Conservation (phyloP, 345 rosid genomes). For the Corchorus capsularis region DNA sequence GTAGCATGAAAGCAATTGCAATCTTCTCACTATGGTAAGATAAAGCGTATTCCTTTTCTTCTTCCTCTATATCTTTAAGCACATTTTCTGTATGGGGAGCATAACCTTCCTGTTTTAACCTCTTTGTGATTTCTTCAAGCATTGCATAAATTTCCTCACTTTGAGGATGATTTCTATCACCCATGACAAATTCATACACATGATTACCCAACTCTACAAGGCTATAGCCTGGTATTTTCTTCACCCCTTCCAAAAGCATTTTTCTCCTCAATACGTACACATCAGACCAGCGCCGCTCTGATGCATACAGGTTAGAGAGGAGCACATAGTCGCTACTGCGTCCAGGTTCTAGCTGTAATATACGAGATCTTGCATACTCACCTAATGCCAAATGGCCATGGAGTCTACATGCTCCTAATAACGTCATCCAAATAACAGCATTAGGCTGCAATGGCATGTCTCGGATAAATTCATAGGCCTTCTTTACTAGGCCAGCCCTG, state of each 20-base stretch:
- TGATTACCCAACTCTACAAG: constrained; percentile 71
- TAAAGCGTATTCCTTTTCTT: constrained; percentile 74
- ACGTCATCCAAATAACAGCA: constrained; percentile 78
- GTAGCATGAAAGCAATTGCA: constrained; percentile 77
- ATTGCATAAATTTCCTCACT: constrained; percentile 50
- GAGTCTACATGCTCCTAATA: constrained; percentile 69
- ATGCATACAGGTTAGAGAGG: constrained; percentile 80
- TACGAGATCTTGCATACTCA: constrained; percentile 53
- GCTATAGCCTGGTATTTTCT: constrained; percentile 73
- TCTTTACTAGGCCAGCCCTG: constrained; percentile 70
- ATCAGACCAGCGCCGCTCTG: constrained; percentile 71
- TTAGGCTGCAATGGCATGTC: constrained; percentile 69
- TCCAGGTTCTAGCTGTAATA: constrained; percentile 64
- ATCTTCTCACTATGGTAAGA: constrained; percentile 86
- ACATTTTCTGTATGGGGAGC: constrained; percentile 58
- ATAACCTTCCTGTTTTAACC: constrained; percentile 63
- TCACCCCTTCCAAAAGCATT: constrained; percentile 62
- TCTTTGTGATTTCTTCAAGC: constrained; percentile 58
- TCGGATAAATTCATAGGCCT: constrained; percentile 55
- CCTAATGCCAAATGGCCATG: constrained; percentile 64
- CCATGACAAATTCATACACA: constrained; percentile 68
- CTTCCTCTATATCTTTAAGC: constrained; percentile 72
- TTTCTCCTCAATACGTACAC: constrained; percentile 63
- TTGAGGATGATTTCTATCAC: constrained; percentile 66
- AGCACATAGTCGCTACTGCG: constrained; percentile 84